Conservation (phyloP, 2,329 filamentous ascomycete genomes). For the Pseudocercospora cruenta region DNA sequence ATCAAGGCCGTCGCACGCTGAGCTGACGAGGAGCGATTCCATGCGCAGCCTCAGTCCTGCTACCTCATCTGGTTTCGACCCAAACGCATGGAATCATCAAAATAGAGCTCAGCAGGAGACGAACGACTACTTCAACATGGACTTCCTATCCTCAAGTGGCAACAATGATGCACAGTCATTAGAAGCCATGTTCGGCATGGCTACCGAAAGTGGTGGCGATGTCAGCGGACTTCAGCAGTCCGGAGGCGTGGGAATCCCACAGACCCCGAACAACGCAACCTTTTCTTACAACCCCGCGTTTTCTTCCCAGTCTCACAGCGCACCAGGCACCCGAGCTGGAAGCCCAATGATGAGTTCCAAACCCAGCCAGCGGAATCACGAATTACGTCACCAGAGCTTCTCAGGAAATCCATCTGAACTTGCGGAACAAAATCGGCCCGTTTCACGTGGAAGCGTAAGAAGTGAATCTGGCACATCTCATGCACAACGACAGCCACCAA, state of each 20-base stretch:
- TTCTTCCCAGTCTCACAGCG: constrained; percentile 38
- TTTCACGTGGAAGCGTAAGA: constrained; percentile 39
- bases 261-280: constrained; percentile 38
- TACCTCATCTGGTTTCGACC: constrained; percentile 66
- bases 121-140: constrained; percentile 36
- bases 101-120: constrained; percentile 59
- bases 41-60: constrained; percentile 62
- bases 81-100: constrained; percentile 71
- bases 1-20: constrained; percentile 63
- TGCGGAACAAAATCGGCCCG: constrained; percentile 38
- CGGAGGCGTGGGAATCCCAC: constrained; percentile 34
- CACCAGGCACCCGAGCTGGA: constrained; percentile 47
- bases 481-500: constrained; percentile 30
- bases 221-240: constrained; percentile 28
- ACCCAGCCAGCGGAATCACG: constrained; percentile 39
- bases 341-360: constrained; percentile 50
- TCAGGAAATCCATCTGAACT: constrained; percentile 32
- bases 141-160: constrained; percentile 22
- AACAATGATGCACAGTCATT: constrained; percentile 30
- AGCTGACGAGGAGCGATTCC: constrained; percentile 62
- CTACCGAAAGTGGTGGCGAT: constrained; percentile 23
- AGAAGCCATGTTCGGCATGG: constrained; percentile 39
- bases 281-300: constrained; percentile 40
- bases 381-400: constrained; percentile 41
- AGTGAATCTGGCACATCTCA: constrained; percentile 37